Evolutionary conservation across 2,329 filamentous ascomycete genomes (phyloP).

Genomic region (Neopestalotiopsis clavispora): DNA sequence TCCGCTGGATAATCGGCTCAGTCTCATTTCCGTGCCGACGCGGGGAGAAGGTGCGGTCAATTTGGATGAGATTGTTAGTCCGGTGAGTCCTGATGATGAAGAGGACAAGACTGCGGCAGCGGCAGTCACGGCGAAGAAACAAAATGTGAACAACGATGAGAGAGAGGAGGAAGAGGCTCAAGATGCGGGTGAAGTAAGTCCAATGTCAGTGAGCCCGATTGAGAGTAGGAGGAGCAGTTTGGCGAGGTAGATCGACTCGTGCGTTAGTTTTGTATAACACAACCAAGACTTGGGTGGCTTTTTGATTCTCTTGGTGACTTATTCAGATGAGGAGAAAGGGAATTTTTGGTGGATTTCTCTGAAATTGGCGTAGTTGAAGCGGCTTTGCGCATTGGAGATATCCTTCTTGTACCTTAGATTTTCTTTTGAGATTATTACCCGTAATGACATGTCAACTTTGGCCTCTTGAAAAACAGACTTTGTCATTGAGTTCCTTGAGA

Average conservation of each 20-base stretch:
- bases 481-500: too few relatives aligned
- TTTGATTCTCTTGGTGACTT: not conserved
- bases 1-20: conserved; percentile 12
- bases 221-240: conserved; percentile 19
- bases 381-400: not conserved
- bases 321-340: not conserved
- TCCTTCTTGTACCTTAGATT: not conserved
- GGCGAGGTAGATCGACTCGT: not conserved
- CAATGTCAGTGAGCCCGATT: conserved; percentile 16
- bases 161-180: not conserved
- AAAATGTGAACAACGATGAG: not conserved
- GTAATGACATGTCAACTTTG: not conserved
- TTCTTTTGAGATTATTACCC: not conserved
- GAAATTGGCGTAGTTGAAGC: not conserved
- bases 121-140: not conserved
- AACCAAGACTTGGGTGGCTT: too few relatives aligned
- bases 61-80: conserved; percentile 10
- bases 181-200: conserved; percentile 8
- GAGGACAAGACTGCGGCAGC: not conserved
- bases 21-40: conserved; percentile 11
- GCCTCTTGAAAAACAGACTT: too few relatives aligned
- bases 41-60: not conserved
- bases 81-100: not conserved
- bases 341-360: not conserved
- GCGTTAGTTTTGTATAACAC: not conserved